These are phyloP conservation scores for Garcia nutans DNA, from an alignment of 345 rosid genomes.

Conservation along the genomic window DNA sequence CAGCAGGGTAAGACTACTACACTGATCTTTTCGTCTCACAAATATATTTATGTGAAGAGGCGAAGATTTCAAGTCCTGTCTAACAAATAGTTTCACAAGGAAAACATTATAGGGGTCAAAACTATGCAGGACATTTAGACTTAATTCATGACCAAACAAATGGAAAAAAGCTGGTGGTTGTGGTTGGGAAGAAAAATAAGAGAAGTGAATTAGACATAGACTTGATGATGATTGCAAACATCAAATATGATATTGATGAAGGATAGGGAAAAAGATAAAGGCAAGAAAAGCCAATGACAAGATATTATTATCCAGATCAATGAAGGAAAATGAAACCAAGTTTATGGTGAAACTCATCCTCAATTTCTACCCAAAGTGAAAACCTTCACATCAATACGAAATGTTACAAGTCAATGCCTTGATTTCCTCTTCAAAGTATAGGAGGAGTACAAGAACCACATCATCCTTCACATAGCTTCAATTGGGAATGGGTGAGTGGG, in stretches of 20 bases:
- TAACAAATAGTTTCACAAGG: no score
- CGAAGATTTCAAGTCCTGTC: neutral
- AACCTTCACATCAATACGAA: slow-evolving; percentile 33
- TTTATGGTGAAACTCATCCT: slow-evolving; percentile 3
- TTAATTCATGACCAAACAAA: neutral
- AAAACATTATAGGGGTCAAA: neutral
- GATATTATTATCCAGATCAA: slow-evolving; percentile 16
- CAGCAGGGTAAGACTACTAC: neutral
- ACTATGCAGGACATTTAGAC: neutral
- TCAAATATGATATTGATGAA: slow-evolving; percentile 11
- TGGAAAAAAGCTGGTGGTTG: neutral
- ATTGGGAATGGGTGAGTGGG: slow-evolving; percentile 22
- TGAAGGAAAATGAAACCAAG: neutral
- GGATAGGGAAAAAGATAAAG: neutral
- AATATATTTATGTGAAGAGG: neutral
- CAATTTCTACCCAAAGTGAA: slow-evolving; percentile 28
- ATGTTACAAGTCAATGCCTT: slow-evolving; percentile 10
- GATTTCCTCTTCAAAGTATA: slow-evolving; percentile 15
- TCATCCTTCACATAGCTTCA: neutral
- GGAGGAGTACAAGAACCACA: neutral
- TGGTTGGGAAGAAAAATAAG: neutral
- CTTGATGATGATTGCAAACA: slow-evolving; percentile 25
- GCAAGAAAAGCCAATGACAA: slow-evolving; percentile 26
- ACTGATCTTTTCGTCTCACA: neutral
- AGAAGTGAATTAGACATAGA: slow-evolving; percentile 1